These are phyloP conservation scores for Trichophyton benhamiae DNA, from an alignment of 2,329 filamentous ascomycete genomes.

Conservation along the genomic window DNA sequence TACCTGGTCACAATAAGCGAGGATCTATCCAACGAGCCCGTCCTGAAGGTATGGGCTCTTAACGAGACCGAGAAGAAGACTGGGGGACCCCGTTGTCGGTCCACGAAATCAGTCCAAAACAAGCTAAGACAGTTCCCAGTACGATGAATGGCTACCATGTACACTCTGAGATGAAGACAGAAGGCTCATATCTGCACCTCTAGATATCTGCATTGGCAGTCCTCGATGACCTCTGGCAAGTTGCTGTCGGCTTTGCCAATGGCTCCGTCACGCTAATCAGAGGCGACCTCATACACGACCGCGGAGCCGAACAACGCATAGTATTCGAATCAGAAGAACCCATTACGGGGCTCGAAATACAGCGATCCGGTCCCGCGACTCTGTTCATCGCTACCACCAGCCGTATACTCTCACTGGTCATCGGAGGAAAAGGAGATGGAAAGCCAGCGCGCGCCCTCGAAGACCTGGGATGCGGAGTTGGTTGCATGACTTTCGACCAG, in stretches of 20 bases:
- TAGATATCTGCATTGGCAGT: slow-evolving; percentile 71
- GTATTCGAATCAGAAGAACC: slow-evolving; percentile 96
- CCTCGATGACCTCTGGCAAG: slow-evolving; percentile 76
- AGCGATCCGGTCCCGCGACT: slow-evolving; percentile 53
- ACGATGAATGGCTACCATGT: slow-evolving; percentile 18
- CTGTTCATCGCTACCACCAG: slow-evolving; percentile 88
- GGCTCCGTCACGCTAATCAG: slow-evolving; percentile 86
- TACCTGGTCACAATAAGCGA: slow-evolving; percentile 71
- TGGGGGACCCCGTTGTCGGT: slow-evolving; percentile 74
- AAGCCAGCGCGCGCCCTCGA: slow-evolving; percentile 80
- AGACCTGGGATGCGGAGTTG: slow-evolving; percentile 79
- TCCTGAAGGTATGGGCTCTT: slow-evolving; percentile 94
- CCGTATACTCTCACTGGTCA: slow-evolving; percentile 71
- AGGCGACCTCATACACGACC: slow-evolving; percentile 88
- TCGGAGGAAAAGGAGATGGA: slow-evolving; percentile 79
- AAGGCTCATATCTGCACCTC: not conserved
- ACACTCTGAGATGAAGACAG: not conserved
- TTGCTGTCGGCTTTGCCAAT: slow-evolving; percentile 92
- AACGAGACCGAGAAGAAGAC: slow-evolving; percentile 93
- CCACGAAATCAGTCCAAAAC: slow-evolving; percentile 75
- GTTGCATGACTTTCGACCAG: slow-evolving; percentile 82
- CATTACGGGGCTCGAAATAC: slow-evolving; percentile 77
- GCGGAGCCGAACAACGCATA: slow-evolving; percentile 83
- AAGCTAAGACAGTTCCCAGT: slow-evolving; percentile 87
- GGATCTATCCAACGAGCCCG: slow-evolving; percentile 73